Conservation (phyloP, 768 basidiomycete species). For the Lepiota subincarnata region DNA sequence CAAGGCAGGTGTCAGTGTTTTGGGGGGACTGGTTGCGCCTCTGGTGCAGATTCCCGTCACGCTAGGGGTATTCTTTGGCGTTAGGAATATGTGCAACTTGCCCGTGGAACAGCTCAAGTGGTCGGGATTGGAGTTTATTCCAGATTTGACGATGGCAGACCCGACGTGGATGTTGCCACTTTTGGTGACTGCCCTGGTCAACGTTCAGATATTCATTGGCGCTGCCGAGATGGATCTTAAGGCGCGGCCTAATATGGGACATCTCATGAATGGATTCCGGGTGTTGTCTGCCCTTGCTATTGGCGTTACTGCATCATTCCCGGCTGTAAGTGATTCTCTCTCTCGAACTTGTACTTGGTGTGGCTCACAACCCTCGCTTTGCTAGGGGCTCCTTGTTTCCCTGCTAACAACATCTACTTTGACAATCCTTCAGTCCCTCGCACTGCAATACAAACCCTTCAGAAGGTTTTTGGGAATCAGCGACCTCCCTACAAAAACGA, state of each 20-base stretch:
- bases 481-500: slow-evolving; percentile 22
- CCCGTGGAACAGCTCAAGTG: slow-evolving; percentile 72
- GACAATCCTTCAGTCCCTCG: slow-evolving; percentile 46
- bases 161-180: slow-evolving; percentile 72
- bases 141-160: slow-evolving; percentile 75
- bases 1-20: slow-evolving; percentile 57
- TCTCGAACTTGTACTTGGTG: not conserved
- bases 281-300: slow-evolving; percentile 47
- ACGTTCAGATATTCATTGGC: slow-evolving; percentile 66
- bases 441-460: slow-evolving; percentile 40
- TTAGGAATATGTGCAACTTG: slow-evolving; percentile 65
- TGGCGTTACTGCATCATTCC: slow-evolving; percentile 50
- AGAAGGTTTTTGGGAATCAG: slow-evolving; percentile 38
- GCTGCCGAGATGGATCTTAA: slow-evolving; percentile 52
- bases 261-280: slow-evolving; percentile 66
- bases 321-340: slow-evolving; percentile 49
- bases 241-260: slow-evolving; percentile 53
- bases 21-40: slow-evolving; percentile 46
- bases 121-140: slow-evolving; percentile 71
- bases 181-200: slow-evolving; percentile 54
- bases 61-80: slow-evolving; percentile 78
- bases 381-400: slow-evolving; percentile 39
- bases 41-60: slow-evolving; percentile 70
- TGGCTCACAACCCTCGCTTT: not conserved
- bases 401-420: slow-evolving; percentile 36